These are phyloP conservation scores for Nannochloropsis granulata DNA, from an alignment of 108 stramenopile species.

Conservation along the genomic window DNA sequence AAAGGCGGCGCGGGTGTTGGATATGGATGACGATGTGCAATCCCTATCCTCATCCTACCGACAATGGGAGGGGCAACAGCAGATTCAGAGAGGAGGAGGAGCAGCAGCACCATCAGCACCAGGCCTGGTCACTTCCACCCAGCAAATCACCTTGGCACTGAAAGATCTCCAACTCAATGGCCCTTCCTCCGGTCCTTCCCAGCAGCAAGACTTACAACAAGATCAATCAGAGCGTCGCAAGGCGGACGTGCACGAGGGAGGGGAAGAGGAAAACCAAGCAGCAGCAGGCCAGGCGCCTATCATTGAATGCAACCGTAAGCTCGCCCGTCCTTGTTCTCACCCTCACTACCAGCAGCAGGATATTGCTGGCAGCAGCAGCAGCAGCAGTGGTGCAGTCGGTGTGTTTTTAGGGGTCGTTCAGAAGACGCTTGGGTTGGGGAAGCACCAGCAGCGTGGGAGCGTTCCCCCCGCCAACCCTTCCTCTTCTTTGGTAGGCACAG, in stretches of 20 bases:
- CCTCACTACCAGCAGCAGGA: too few species aligned
- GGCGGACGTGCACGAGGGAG: neutral
- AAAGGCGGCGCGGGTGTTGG: neutral
- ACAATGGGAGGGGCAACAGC: neutral
- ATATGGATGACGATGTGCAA: neutral
- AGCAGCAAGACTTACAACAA: neutral
- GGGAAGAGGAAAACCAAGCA: neutral
- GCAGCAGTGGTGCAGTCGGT: neutral
- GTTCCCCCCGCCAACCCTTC: neutral
- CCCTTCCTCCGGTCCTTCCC: neutral
- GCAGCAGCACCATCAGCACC: neutral
- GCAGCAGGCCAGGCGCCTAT: neutral
- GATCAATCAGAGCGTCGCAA: neutral
- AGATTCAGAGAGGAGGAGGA: neutral
- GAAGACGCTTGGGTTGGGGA: neutral
- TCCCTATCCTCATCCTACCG: neutral
- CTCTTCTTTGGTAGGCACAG: too few species aligned
- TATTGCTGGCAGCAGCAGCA: neutral
- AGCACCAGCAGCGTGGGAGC: neutral
- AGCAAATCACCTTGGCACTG: neutral
- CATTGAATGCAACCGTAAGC: neutral
- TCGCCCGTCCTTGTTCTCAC: neutral
- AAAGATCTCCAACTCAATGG: neutral
- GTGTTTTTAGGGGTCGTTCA: neutral
- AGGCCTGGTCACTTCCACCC: neutral